Base-by-base conservation (phyloP, 768 basidiomycete genomes). In the Podaxis pistillaris region DNA sequence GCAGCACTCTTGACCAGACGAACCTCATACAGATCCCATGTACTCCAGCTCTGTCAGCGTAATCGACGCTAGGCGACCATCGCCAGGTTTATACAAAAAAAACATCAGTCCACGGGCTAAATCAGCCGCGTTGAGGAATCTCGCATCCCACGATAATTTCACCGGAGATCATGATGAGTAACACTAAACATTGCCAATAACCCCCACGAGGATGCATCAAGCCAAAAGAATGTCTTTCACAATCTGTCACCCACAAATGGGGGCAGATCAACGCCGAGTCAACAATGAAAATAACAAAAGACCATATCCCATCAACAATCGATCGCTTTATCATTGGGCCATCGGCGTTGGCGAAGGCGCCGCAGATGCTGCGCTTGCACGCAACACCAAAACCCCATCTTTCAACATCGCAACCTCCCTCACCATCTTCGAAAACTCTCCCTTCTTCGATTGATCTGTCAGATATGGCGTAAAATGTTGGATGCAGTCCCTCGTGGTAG, bases 401-500 rank as follows among this genome's bases (percentile, higher is more conserved):
- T 86, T 89, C 73, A 93, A 71, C 71, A 83, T 79, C 19, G 91
- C 92, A 50, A 92, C 86, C 73, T 92, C 86, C 77, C 89, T 88
- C 51, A 94, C 88, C 73, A 94, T 80, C 9, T 79, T 82, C n/a
- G 91, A 89, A 70, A 94, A 92, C 73, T 81, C 85, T 53, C 73
- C 70, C 81, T 92, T 92, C 79, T 86, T 88, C 66, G 80, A 82
- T 53, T 81, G 81, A 68, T 87, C 86, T 33, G 84, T 87, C 57
- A 93, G 72, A 68, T 90, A 93, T 15, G 86, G 86, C 64, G 86
- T 87, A 70, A 93, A 94, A 70, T 91, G 82, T 56, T 86, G 84
- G 64, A 93, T 93, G 69, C 91, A 92, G 68, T 92, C 90, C 63
- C 87, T 80, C 37, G 91, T 93, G 60, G 85, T 86, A 56, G 90